Evolutionary conservation across 768 basidiomycete species (phyloP).

Genomic region (Pseudohyphozyma bogoriensis): DNA sequence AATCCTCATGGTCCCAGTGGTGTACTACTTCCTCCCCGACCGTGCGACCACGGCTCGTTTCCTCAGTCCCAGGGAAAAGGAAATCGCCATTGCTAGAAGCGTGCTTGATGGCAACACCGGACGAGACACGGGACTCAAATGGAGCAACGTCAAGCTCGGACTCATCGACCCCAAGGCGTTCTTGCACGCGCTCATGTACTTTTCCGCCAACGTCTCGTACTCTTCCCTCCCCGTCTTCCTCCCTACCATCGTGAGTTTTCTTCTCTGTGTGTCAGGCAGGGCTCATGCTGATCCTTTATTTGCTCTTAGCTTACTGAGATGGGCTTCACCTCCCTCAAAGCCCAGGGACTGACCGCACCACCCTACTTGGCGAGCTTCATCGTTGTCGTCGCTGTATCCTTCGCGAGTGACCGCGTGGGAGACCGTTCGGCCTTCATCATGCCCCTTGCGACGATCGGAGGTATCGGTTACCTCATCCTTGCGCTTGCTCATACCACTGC

Average conservation of each 20-base stretch:
- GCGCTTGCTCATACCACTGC: not conserved
- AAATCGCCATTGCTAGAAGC: not conserved
- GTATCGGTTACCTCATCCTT: conserved; percentile 7
- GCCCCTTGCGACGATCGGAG: conserved; percentile 3
- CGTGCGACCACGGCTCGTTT: conserved; percentile 1
- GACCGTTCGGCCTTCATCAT: conserved; percentile 17
- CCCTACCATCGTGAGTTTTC: conserved; percentile 4
- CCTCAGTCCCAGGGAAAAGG: conserved; percentile 4
- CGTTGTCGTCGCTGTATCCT: conserved; percentile 1
- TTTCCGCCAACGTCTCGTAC: conserved; percentile 9
- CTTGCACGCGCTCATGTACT: conserved; percentile 10
- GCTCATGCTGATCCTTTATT: not conserved
- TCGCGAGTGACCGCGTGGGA: not conserved
- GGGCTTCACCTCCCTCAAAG: conserved; percentile 15
- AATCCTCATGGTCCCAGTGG: conserved; percentile 1
- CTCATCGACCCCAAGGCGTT: conserved; percentile 6
- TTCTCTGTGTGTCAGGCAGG: too few species aligned
- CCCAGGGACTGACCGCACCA: conserved; percentile 13
- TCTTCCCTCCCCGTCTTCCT: conserved; percentile 16
- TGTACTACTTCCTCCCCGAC: conserved; percentile 10
- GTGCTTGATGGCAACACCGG: not conserved
- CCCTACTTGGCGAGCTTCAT: conserved; percentile 13
- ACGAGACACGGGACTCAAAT: not conserved
- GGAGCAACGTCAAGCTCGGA: not conserved
- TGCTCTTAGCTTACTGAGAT: too few species aligned